These are phyloP conservation scores for Cordyceps pruinosa DNA, from an alignment of 2,329 filamentous ascomycete species.

Conservation along the genomic window DNA sequence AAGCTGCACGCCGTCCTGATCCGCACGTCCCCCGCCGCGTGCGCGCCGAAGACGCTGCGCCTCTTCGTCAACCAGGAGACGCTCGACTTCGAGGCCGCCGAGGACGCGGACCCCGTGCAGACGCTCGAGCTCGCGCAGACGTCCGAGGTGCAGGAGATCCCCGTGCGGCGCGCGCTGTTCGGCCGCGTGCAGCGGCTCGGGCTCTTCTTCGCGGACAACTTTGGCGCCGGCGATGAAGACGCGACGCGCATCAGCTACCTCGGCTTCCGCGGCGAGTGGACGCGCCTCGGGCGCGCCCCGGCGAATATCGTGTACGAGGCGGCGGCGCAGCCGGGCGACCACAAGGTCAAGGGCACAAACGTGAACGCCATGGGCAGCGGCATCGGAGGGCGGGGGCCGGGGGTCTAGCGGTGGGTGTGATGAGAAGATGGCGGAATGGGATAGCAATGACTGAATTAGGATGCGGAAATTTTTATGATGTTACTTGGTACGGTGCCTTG, in stretches of 20 bases:
- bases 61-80: conserved; percentile 82
- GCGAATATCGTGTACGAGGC: conserved; percentile 87
- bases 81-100: conserved; percentile 74
- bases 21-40: conserved; percentile 63
- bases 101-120: conserved; percentile 65
- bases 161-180: conserved; percentile 83
- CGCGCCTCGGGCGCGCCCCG: conserved; percentile 65
- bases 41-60: conserved; percentile 75
- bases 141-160: conserved; percentile 76
- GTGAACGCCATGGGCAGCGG: conserved; percentile 49
- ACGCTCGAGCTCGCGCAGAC: conserved; percentile 71
- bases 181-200: conserved; percentile 74
- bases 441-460: background rate
- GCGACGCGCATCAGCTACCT: conserved; percentile 74
- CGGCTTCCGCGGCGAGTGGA: conserved; percentile 92
- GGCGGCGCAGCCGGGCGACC: conserved; percentile 84
- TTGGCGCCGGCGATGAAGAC: conserved; percentile 71
- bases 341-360: conserved; percentile 56
- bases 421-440: too few species aligned
- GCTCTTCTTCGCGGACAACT: conserved; percentile 91
- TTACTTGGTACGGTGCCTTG: too few species aligned
- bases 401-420: conserved; percentile 12
- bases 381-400: conserved; percentile 39
- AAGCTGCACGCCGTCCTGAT: conserved; percentile 86
- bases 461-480: too few species aligned